Evolutionary conservation across 2,329 filamentous ascomycete species (phyloP).

Genomic region (Ophiocordyceps sinensis): DNA sequence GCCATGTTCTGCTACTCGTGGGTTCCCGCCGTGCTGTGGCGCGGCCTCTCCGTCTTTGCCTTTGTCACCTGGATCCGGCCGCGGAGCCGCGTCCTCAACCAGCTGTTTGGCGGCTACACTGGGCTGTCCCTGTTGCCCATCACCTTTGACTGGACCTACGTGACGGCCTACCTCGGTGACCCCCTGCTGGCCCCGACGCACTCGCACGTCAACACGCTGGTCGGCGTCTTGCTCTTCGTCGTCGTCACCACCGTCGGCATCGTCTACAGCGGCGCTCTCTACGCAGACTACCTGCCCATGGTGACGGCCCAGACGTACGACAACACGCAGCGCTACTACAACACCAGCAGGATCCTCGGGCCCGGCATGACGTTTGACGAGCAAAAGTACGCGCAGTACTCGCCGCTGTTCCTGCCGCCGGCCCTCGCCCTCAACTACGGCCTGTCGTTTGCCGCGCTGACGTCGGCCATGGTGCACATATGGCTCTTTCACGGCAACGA

Average conservation of each 20-base stretch:
- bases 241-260: conserved; percentile 30
- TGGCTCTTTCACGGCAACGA: conserved; percentile 25
- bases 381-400: conserved; percentile 34
- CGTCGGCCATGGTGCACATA: conserved; percentile 24
- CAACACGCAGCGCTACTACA: conserved; percentile 36
- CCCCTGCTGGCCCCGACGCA: conserved; percentile 26
- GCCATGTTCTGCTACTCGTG: conserved; percentile 37
- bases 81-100: conserved; percentile 36
- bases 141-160: conserved; percentile 30
- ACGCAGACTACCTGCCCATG: conserved; percentile 39
- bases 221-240: conserved; percentile 26
- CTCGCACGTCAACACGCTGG: conserved; percentile 31
- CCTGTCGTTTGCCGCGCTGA: conserved; percentile 32
- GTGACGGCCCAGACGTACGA: conserved; percentile 39
- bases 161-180: conserved; percentile 25
- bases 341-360: conserved; percentile 35
- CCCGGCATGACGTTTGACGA: conserved; percentile 30
- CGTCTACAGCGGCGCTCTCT: conserved; percentile 27
- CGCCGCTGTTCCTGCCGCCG: conserved; percentile 35
- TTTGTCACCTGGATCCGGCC: conserved; percentile 41
- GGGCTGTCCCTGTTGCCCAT: conserved; percentile 39
- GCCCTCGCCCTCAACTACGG: conserved; percentile 26
- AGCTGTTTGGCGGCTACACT: conserved; percentile 38
- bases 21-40: conserved; percentile 35
- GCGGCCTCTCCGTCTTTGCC: conserved; percentile 36